Percentiles rank a stretch among this genome's conserved stretches.
Conservation (phyloP, 495 filamentous ascomycete species). For the Jackrogersella minutella region DNA sequence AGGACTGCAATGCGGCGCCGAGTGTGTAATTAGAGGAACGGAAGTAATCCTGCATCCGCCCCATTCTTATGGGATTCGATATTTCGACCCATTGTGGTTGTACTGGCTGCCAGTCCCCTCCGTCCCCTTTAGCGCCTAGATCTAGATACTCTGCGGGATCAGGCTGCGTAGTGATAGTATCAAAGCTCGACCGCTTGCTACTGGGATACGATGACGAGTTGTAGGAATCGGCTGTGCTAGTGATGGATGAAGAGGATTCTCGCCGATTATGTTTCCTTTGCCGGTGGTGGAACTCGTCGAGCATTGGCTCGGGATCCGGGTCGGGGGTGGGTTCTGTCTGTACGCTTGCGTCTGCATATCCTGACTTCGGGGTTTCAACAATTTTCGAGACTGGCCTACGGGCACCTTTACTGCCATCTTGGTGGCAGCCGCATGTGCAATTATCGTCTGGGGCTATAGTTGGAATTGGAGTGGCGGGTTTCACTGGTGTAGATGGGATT, state of each 20-base stretch:
- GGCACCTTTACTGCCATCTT: not conserved
- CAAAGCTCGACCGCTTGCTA: conserved; percentile 38
- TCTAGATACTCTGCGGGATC: conserved; percentile 22
- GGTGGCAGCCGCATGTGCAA: conserved; percentile 20
- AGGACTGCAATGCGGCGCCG: conserved; percentile 32
- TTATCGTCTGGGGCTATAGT: not conserved
- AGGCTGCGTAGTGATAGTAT: conserved; percentile 38
- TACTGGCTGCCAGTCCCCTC: not conserved
- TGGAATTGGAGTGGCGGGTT: not conserved
- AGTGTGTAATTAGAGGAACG: conserved; percentile 40
- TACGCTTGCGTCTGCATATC: conserved; percentile 37
- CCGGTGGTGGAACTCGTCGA: conserved; percentile 13
- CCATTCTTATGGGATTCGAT: conserved; percentile 39
- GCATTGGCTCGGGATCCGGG: conserved; percentile 1
- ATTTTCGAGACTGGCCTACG: not conserved
- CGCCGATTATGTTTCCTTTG: conserved; percentile 13
- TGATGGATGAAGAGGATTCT: conserved; percentile 28
- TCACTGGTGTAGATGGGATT: not conserved
- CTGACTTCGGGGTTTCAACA: conserved; percentile 2
- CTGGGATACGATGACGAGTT: conserved; percentile 15
- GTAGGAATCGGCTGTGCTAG: conserved; percentile 20
- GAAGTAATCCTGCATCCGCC: conserved; percentile 46
- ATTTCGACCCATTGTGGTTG: conserved; percentile 10
- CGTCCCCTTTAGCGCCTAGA: not conserved
- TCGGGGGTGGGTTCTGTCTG: conserved; percentile 34